phyloP scores from a whole-genome alignment of 2,329 filamentous ascomycete genomes.

The Macrophomina pseudophaseolina region DNA sequence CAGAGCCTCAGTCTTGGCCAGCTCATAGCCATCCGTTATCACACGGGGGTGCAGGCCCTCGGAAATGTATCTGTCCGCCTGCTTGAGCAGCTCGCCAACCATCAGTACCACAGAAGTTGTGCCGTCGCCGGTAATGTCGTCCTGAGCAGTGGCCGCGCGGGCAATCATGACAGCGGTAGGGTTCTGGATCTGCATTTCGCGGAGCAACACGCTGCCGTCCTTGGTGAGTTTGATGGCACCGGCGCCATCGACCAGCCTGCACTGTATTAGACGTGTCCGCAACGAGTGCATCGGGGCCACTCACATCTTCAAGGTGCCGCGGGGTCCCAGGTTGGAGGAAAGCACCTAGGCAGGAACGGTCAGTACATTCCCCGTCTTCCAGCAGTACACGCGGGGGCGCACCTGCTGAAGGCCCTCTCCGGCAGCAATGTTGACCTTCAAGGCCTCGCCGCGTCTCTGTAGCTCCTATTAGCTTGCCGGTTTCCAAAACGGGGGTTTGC shows the following conservation, averaged over 20 bases:
- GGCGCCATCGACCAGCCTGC: conserved; percentile 66
- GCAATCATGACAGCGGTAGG: conserved; percentile 88
- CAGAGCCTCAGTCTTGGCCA: conserved; percentile 89
- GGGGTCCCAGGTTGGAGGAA: conserved; percentile 92
- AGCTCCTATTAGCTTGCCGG: conserved; percentile 51
- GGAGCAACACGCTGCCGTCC: conserved; percentile 86
- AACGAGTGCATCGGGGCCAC: conserved; percentile 49
- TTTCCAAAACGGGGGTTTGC: conserved; percentile 27
- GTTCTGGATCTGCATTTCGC: conserved; percentile 93
- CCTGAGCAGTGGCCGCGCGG: conserved; percentile 89
- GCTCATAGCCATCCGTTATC: conserved; percentile 96
- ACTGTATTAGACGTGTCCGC: conserved; percentile 35
- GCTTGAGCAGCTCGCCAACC: conserved; percentile 96
- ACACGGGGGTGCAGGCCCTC: conserved; percentile 97
- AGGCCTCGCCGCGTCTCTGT: conserved; percentile 93
- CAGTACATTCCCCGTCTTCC: conserved; percentile 26
- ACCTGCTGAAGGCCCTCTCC: conserved; percentile 75
- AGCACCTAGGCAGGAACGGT: conserved; percentile 74
- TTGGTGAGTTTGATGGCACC: conserved; percentile 96
- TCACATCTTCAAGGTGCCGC: conserved; percentile 97
- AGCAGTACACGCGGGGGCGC: conserved; percentile 43
- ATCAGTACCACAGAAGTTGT: conserved; percentile 95
- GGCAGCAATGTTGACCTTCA: conserved; percentile 94
- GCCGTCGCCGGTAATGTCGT: conserved; percentile 97
- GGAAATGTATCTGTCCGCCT: conserved; percentile 93